Evolutionary conservation across 1,284 basidiomycete species (phyloP), one percentile per base, ranked within the genome.

Genomic region (Cutaneotrichosporon cyanovorans): DNA sequence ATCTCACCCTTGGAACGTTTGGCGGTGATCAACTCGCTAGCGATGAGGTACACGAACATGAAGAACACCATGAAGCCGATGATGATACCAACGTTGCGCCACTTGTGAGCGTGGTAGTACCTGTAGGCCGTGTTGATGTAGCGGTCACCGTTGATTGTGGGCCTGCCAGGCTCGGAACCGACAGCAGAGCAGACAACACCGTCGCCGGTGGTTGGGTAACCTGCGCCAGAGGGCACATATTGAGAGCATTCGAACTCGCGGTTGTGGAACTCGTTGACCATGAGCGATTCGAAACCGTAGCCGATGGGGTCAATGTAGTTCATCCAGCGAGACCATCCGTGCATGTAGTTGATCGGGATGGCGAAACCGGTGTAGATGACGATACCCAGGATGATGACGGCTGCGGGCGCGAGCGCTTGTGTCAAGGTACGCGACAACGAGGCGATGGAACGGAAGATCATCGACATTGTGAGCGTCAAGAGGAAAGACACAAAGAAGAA

Each of bases 21-120:
- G 37, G 70, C 73, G 4, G 72, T 69, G 56, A 76, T 73, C 51
- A 70, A 64, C 56, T 77, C 76, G n/a, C 79, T 77, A 41, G 79
- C 77, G 45, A 73, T 22, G 31, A 83, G 74, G 51, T 82, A 78
- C 22, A 73, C 57, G 6, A 56, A 32, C 71, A 68, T 14, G 62
- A 80, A 79, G 42, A 65, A 71, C 43, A 78, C n/a, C 46, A 76
- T 71, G 62, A 80, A 82, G 0, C 62, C 77, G 42, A 78, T 49
- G 44, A 80, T 58, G 44, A 82, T 77, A 32, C 80, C 81, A 51
- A 78, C 74, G 31, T 23, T 45, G 66, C 76, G 75, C 86, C 86
- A 89, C 8, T 83, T 63, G 60, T 88, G 72, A 20, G 63, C 66
- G 49, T 77, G 77, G 16, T 71, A 61, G 67, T 87, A 92, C 0